Conservation (phyloP, 306 rosid genomes). For the Acacia melanoxylon region DNA sequence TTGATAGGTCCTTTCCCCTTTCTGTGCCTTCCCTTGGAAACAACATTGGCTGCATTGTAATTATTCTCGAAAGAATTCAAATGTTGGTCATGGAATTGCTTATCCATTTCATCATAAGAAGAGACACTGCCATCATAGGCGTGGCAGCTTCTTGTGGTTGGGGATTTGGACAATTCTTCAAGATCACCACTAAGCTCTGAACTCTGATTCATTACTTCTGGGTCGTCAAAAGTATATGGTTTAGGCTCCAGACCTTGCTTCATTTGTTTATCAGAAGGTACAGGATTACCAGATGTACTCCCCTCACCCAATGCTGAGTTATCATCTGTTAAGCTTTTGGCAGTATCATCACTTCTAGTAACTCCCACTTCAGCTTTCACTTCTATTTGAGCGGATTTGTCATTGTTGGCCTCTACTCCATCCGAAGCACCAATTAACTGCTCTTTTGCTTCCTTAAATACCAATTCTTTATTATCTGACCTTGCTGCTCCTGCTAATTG, state of each 20-base stretch:
- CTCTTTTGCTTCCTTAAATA: constrained; percentile 15
- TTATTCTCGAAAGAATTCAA: constrained; percentile 31
- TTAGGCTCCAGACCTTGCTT: constrained; percentile 36
- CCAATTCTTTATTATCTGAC: constrained; percentile 18
- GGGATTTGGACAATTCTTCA: constrained; percentile 44
- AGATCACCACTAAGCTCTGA: constrained; percentile 50
- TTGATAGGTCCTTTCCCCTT: constrained; percentile 43
- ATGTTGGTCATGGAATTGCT: constrained; percentile 31
- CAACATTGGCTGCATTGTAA: constrained; percentile 24
- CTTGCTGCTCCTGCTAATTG: constrained; percentile 21
- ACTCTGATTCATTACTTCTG: constrained; percentile 41
- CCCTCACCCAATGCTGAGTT: constrained; percentile 23
- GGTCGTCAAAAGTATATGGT: constrained; percentile 26
- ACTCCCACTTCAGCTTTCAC: constrained; percentile 38
- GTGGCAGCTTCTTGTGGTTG: constrained; percentile 51
- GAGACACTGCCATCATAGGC: constrained; percentile 81
- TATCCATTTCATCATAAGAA: constrained; percentile 64
- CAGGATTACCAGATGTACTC: constrained; percentile 32
- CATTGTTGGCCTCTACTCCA: constrained; percentile 30
- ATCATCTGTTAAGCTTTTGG: constrained; percentile 39
- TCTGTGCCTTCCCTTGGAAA: constrained; percentile 47
- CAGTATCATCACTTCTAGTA: background rate
- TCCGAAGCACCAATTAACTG: constrained; percentile 20
- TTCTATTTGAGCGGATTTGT: constrained; percentile 26
- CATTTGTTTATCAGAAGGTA: constrained; percentile 40